Base-by-base conservation (phyloP, 441 rosid species). In the California macrophylla region DNA sequence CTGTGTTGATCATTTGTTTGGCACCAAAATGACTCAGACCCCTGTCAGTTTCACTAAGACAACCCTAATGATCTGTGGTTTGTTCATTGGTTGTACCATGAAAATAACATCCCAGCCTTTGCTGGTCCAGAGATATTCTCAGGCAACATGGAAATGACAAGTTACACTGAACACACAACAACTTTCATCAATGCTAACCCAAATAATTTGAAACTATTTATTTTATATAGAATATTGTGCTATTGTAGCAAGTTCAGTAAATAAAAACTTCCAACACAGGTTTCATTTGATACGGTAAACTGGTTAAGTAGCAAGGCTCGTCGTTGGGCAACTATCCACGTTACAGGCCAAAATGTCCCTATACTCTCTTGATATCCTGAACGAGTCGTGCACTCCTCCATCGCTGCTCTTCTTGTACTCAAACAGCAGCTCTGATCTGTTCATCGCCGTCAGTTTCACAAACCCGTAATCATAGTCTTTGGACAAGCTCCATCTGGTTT, bases 371-470 rank as follows among this genome's bases (percentile, higher is more conserved):
- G 88, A 86, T 65, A 92, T 84, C 5, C 38, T 79, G 83, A 92
- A 88, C 0, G 89, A 84, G 69, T 92, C 98, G 1, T 88, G 82
- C 9, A 89, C 93, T 71, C 79, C 76, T 13, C 98, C 96, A 24
- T 90, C 83, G 0, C 92, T 82, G 80, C 96, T 90, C 80, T 86
- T 90, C 89, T 84, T 89, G 79, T 90, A 92, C 71, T 92, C 96
- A 1, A 92, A 83, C 75, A 87, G 64, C 60, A 90, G 82, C 29
- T 81, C 82, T 1, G 91, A 86, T 73, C 86, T 83, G 79, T 89
- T 78, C 15, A 81, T 69, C 3, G 95, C 92, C 0, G 95, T 88
- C 0, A 89, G 86, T 76, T 90, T 86, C 16, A 85, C 78, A 12
- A 85, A 92, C 24, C 93, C 98, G 10, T 87, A 82, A 64, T 92